Conservation (phyloP, 1,139 yeast genomes). For the Debaryomyces nepalensis region DNA sequence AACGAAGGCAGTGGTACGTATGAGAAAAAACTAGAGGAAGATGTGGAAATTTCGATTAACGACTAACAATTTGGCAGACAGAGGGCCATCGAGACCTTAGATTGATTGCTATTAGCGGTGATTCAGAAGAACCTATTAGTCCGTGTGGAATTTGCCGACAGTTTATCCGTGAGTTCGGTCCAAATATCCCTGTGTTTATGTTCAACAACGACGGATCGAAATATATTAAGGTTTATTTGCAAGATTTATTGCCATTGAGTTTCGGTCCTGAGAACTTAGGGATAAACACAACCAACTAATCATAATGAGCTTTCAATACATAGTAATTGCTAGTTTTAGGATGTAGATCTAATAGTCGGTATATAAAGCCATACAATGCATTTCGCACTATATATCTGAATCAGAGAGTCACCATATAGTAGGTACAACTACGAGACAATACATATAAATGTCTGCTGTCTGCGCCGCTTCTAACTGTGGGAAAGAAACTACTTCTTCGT, state of each 20-base stretch:
- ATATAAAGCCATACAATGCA: too few relatives aligned
- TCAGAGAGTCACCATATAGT: too few relatives aligned
- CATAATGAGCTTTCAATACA: neutral
- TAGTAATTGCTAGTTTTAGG: too few relatives aligned
- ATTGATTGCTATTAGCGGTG: constrained; percentile 77
- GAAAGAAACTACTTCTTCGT: constrained; percentile 69
- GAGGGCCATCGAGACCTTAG: constrained; percentile 51
- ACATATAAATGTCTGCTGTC: constrained; percentile 26
- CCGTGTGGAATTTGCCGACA: constrained; percentile 98
- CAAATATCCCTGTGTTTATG: constrained; percentile 62
- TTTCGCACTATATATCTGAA: too few relatives aligned
- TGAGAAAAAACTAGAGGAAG: neutral
- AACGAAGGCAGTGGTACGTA: constrained; percentile 60
- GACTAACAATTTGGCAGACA: constrained; percentile 26
- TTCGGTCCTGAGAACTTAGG: constrained; percentile 81
- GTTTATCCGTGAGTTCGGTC: constrained; percentile 75
- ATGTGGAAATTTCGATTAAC: neutral
- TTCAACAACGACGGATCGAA: constrained; percentile 55
- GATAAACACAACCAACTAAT: constrained; percentile 4
- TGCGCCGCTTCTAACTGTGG: constrained; percentile 87
- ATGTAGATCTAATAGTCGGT: too few relatives aligned
- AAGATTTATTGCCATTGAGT: constrained; percentile 77
- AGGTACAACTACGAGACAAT: too few relatives aligned
- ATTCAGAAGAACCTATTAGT: constrained; percentile 60
- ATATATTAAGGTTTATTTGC: constrained; percentile 49